Percentiles rank a stretch among this genome's conserved stretches.
Evolutionary conservation across 1,139 yeast species (phyloP).

Genomic region (Lodderomyces margitis): DNA sequence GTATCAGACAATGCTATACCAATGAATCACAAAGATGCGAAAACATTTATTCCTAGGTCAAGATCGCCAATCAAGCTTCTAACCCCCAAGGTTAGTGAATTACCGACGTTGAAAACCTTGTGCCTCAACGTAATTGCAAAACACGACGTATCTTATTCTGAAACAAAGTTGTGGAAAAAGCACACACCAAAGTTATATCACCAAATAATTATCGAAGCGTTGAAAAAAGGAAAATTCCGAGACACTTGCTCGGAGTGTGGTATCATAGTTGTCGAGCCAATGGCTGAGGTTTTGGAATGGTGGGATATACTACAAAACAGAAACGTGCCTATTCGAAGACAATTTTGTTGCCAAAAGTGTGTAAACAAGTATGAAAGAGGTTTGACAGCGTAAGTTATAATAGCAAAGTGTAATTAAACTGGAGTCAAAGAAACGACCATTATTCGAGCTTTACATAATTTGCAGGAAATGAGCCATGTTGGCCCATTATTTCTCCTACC

Average conservation of each 20-base stretch:
- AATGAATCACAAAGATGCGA: slow-evolving; percentile 17
- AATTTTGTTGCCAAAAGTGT: slow-evolving; percentile 43
- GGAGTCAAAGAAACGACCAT: slow-evolving; percentile 3
- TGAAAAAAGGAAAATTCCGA: slow-evolving; percentile 37
- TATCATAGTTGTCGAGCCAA: slow-evolving; percentile 37
- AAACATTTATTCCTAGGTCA: slow-evolving; percentile 11
- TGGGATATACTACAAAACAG: slow-evolving; percentile 44
- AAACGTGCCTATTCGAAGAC: slow-evolving; percentile 37
- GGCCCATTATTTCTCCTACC: slow-evolving; percentile 53
- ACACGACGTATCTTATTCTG: slow-evolving; percentile 46
- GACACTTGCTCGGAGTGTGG: slow-evolving; percentile 40
- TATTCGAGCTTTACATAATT: slow-evolving; percentile 42
- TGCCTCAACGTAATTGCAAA: slow-evolving; percentile 38
- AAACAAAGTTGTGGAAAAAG: slow-evolving; percentile 42
- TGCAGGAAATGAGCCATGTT: slow-evolving; percentile 52
- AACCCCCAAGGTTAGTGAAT: slow-evolving; percentile 11
- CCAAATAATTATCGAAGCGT: slow-evolving; percentile 33
- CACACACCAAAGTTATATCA: slow-evolving; percentile 39
- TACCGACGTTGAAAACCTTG: slow-evolving; percentile 28
- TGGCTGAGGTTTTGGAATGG: slow-evolving; percentile 46
- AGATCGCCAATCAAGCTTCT: slow-evolving; percentile 26
- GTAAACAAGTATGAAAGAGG: slow-evolving; percentile 22
- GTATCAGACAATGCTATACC: slow-evolving; percentile 26
- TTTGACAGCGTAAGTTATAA: slow-evolving; percentile 12
- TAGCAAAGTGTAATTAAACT: too few species aligned